A percentile compares a stretch with the other conserved stretches of the same genome.
These are phyloP conservation scores for Zostera marina DNA, from an alignment of 116 monocot genomes.

Conservation along the genomic window DNA sequence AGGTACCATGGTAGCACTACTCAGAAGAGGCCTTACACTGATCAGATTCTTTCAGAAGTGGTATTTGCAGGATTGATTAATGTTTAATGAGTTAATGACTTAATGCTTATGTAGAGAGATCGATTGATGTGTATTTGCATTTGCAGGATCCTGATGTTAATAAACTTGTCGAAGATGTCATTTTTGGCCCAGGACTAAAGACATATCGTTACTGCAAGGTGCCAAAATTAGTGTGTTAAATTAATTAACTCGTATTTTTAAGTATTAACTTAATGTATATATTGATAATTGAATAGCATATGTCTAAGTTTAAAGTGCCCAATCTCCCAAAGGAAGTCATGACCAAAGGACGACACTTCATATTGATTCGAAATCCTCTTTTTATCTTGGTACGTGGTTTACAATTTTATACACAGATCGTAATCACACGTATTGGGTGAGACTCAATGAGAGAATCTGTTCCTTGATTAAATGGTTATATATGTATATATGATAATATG, in stretches of 20 bases:
- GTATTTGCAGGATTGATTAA: not conserved
- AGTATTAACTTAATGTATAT: not conserved
- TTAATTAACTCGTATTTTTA: not conserved
- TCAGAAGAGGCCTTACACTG: constrained; percentile 54
- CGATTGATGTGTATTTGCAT: not conserved
- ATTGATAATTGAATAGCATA: constrained; percentile 34
- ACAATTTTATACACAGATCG: not conserved
- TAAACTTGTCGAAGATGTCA: constrained; percentile 57
- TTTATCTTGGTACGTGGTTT: constrained; percentile 51
- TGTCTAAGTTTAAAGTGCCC: constrained; percentile 58
- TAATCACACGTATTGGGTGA: not conserved
- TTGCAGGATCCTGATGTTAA: constrained; percentile 64
- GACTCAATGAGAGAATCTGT: no score
- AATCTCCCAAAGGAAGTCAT: constrained; percentile 58
- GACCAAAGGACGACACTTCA: constrained; percentile 94
- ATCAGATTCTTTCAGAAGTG: constrained; percentile 56
- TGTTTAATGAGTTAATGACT: not conserved
- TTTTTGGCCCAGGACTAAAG: constrained; percentile 66
- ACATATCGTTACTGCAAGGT: constrained; percentile 94
- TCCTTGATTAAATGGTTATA: not conserved
- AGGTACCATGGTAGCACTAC: constrained; percentile 18
- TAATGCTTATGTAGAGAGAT: no score
- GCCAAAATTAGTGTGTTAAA: not conserved
- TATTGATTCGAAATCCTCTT: constrained; percentile 86
- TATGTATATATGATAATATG: not conserved